These are phyloP conservation scores for Gossypium anomalum DNA, from an alignment of 345 rosid genomes.

Conservation along the genomic window DNA sequence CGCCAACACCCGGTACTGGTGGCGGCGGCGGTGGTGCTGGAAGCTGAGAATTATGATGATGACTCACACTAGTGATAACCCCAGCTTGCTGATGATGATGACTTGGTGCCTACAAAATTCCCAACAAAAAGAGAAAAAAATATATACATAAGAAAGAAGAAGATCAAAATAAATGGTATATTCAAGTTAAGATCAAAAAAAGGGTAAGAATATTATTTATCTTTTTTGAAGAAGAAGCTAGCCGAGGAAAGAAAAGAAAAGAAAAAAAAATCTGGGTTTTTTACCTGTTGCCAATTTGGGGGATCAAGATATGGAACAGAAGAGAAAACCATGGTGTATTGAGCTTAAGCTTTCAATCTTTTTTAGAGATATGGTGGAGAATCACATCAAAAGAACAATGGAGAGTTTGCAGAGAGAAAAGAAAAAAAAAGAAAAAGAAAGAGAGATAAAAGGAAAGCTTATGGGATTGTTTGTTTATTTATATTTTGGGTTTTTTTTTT, in stretches of 20 bases:
- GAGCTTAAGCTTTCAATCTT: constrained; percentile 30
- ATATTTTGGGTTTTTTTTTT: constrained; percentile 24
- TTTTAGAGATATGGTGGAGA: constrained; percentile 42
- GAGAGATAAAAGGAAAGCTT: constrained; percentile 32
- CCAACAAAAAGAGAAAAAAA: constrained; percentile 10
- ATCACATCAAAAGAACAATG: constrained; percentile 36
- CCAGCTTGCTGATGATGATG: constrained; percentile 44
- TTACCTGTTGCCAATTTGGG: constrained; percentile 61
- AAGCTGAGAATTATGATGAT: constrained; percentile 23
- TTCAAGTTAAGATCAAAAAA: constrained; percentile 35
- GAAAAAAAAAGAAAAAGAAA: constrained; percentile 6
- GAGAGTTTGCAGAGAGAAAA: constrained; percentile 19
- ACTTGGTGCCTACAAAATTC: constrained; percentile 34
- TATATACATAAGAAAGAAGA: neutral
- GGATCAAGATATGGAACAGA: constrained; percentile 63
- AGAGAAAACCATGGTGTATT: constrained; percentile 49
- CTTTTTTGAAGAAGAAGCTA: constrained; percentile 27
- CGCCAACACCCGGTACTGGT: constrained; percentile 30
- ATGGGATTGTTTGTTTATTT: constrained; percentile 32
- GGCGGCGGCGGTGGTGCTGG: constrained; percentile 35
- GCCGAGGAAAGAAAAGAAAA: neutral
- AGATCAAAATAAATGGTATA: constrained; percentile 36
- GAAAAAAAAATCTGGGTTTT: constrained; percentile 2
- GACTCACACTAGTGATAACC: constrained; percentile 8
- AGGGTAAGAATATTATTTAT: constrained; percentile 26